A percentile compares a stretch with the other conserved stretches of the same genome.
These are phyloP conservation scores for Eucalyptus polyanthemos DNA, from an alignment of 345 rosid species.

Conservation along the genomic window DNA sequence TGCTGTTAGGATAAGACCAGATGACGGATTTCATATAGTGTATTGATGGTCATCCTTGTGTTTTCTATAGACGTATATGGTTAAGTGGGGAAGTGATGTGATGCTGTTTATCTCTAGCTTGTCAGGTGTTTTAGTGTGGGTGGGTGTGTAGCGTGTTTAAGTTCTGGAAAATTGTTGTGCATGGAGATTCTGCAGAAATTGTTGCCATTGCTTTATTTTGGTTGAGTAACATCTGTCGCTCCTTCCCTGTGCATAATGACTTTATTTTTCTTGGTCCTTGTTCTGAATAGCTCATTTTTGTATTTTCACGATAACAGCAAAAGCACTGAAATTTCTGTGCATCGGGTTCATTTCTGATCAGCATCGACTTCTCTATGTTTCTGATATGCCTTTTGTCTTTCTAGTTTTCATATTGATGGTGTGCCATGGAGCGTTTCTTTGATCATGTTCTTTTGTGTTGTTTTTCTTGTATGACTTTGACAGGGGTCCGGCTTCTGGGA, in stretches of 20 bases:
- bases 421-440: not conserved
- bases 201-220: not conserved
- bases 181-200: not conserved
- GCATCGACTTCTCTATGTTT: not conserved
- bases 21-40: not conserved
- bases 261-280: not conserved
- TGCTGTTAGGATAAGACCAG: not conserved
- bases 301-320: not conserved
- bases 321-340: not conserved
- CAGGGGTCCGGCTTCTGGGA: conserved; percentile 63
- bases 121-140: not conserved
- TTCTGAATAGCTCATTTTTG: not conserved
- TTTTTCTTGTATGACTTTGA: not conserved
- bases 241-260: not conserved
- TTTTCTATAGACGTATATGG: not conserved
- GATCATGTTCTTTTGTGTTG: not conserved
- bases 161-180: not conserved
- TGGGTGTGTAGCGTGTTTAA: not conserved
- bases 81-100: not conserved
- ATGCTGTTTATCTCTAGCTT: not conserved
- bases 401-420: not conserved
- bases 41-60: not conserved
- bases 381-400: not conserved
- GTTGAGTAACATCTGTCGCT: not conserved
- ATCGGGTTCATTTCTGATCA: not conserved